phyloP scores from a whole-genome alignment of 2,329 filamentous ascomycete genomes.

The Alternaria longipes region DNA sequence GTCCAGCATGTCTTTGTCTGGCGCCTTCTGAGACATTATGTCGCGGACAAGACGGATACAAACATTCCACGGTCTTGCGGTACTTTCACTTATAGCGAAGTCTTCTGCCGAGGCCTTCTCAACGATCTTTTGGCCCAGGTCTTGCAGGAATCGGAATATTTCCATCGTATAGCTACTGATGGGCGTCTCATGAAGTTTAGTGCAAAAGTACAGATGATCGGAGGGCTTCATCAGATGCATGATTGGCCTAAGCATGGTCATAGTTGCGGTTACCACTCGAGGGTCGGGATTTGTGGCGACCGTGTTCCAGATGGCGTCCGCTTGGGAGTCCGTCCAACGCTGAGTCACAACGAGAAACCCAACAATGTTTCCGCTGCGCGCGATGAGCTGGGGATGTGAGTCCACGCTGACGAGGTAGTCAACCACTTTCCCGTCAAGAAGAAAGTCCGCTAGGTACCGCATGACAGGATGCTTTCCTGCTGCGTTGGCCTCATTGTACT shows the following conservation, averaged over 20 bases:
- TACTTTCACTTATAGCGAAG: slow-evolving; percentile 22
- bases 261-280: slow-evolving; percentile 80
- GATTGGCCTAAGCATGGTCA: slow-evolving; percentile 69
- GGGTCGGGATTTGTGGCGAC: slow-evolving; percentile 84
- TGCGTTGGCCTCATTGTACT: slow-evolving; percentile 57
- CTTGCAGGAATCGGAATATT: slow-evolving; percentile 43
- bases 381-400: slow-evolving; percentile 90
- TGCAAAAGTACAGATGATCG: slow-evolving; percentile 68
- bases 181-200: slow-evolving; percentile 67
- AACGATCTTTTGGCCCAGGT: slow-evolving; percentile 34
- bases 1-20: slow-evolving; percentile 66
- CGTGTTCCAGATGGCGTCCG: slow-evolving; percentile 84
- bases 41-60: slow-evolving; percentile 76
- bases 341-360: slow-evolving; percentile 85
- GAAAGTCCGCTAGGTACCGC: slow-evolving; percentile 72
- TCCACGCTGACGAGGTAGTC: slow-evolving; percentile 90
- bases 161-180: slow-evolving; percentile 43
- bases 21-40: slow-evolving; percentile 66
- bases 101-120: slow-evolving; percentile 20
- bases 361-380: slow-evolving; percentile 81
- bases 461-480: slow-evolving; percentile 63
- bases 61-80: slow-evolving; percentile 60
- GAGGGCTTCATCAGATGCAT: slow-evolving; percentile 54
- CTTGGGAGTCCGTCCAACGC: slow-evolving; percentile 75
- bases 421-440: slow-evolving; percentile 75